Evolutionary conservation across 352 stramenopile species (phyloP).

Genomic region (Globisporangium rhizosaccharum): DNA sequence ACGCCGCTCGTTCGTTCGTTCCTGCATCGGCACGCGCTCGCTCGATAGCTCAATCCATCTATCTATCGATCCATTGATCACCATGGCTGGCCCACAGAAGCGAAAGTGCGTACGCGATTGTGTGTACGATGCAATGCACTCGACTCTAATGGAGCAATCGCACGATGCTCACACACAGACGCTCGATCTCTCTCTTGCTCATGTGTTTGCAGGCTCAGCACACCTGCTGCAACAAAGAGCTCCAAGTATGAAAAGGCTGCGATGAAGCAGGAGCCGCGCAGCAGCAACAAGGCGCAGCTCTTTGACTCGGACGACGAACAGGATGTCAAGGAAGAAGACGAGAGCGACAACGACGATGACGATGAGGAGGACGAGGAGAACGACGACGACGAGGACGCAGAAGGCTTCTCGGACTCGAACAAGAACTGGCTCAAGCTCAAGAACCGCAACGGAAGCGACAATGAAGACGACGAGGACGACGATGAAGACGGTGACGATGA

Average conservation of each 20-base stretch:
- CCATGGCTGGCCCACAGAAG: constrained; percentile 52
- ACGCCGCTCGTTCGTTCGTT: neutral
- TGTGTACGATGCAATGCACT: neutral
- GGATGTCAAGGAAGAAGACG: constrained; percentile 32
- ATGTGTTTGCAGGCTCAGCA: constrained; percentile 17
- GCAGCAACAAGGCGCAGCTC: constrained; percentile 43
- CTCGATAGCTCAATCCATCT: neutral
- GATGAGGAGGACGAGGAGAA: constrained; percentile 50
- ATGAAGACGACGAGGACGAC: constrained; percentile 41
- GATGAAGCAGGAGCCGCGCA: constrained; percentile 58
- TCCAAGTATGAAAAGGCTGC: constrained; percentile 81
- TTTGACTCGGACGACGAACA: constrained; percentile 67
- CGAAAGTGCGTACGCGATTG: constrained; percentile 26
- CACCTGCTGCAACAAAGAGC: constrained; percentile 18
- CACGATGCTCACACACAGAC: neutral
- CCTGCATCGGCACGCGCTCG: neutral
- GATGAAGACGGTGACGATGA: constrained; percentile 34
- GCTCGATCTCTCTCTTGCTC: neutral
- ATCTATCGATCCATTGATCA: neutral
- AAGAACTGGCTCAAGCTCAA: constrained; percentile 85
- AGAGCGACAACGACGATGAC: constrained; percentile 38
- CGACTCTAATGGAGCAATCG: neutral
- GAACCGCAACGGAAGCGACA: constrained; percentile 32
- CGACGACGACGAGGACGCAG: constrained; percentile 31
- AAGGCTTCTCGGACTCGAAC: constrained; percentile 82